Conservation (phyloP, 73 alveolate species). For the Paramecium tetraurelia region DNA sequence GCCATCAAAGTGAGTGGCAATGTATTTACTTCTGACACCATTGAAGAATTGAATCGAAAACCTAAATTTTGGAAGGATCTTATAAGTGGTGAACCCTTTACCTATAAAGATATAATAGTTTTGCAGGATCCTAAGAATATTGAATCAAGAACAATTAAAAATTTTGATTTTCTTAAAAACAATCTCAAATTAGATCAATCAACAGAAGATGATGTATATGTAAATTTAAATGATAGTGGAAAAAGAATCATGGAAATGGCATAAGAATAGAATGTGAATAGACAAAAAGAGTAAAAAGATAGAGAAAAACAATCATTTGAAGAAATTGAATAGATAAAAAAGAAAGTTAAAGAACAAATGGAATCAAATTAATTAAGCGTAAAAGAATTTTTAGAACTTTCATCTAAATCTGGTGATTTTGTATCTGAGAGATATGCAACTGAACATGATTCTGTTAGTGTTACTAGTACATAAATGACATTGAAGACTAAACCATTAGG, state of each 20-base stretch:
- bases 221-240: slow-evolving; percentile 51
- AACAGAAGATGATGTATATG: slow-evolving; percentile 43
- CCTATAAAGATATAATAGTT: slow-evolving; percentile 79
- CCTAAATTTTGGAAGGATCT: slow-evolving; percentile 87
- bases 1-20: slow-evolving; percentile 96
- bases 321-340: slow-evolving; percentile 31
- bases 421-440: slow-evolving; percentile 57
- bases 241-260: slow-evolving; percentile 54
- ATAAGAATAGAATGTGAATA: slow-evolving; percentile 1
- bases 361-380: slow-evolving; percentile 63
- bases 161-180: slow-evolving; percentile 51
- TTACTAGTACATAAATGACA: slow-evolving; percentile 51
- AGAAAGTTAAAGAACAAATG: slow-evolving; percentile 18
- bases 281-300: slow-evolving; percentile 23
- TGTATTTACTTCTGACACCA: slow-evolving; percentile 91
- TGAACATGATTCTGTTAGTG: slow-evolving; percentile 64
- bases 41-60: slow-evolving; percentile 82
- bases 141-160: slow-evolving; percentile 64
- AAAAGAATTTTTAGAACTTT: slow-evolving; percentile 65
- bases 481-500: slow-evolving; percentile 50
- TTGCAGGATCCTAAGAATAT: slow-evolving; percentile 77
- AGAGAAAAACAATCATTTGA: slow-evolving; percentile 38
- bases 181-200: slow-evolving; percentile 42
- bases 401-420: slow-evolving; percentile 65
- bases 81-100: slow-evolving; percentile 81